phyloP scores from a whole-genome alignment of 441 rosid genomes.

The Dalechampia spathulata region DNA sequence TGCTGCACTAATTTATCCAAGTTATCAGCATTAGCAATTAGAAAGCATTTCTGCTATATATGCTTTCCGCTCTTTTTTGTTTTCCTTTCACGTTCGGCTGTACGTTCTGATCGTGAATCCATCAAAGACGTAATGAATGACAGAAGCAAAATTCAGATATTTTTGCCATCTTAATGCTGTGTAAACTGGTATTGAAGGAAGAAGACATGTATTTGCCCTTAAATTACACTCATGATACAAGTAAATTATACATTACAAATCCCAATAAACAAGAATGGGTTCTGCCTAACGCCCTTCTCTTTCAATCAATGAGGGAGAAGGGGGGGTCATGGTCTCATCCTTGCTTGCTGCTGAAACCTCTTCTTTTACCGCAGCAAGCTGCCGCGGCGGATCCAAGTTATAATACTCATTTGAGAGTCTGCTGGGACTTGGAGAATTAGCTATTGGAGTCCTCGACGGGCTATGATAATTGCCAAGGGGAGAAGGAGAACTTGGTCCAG shows the following conservation, averaged over 20 bases:
- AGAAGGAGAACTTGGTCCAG: slow-evolving; percentile 24
- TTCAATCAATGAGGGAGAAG: slow-evolving; percentile 44
- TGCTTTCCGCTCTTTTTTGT: too few species aligned
- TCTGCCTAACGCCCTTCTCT: slow-evolving; percentile 33
- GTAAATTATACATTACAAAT: slow-evolving; percentile 6
- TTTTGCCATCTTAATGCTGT: too few species aligned
- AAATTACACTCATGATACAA: slow-evolving; percentile 8
- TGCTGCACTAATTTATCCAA: neutral
- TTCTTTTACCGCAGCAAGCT: slow-evolving; percentile 38
- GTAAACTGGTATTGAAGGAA: neutral
- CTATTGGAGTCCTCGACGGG: slow-evolving; percentile 24
- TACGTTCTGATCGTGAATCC: too few species aligned
- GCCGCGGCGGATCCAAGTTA: slow-evolving; percentile 39
- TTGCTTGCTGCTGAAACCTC: slow-evolving; percentile 24
- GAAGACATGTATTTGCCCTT: neutral
- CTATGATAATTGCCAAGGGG: slow-evolving; percentile 19
- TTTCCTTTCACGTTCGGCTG: too few species aligned
- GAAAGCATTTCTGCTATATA: too few species aligned
- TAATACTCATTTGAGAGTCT: slow-evolving; percentile 33
- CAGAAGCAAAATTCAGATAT: too few species aligned
- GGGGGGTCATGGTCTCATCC: slow-evolving; percentile 59
- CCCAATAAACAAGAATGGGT: neutral
- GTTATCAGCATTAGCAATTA: neutral
- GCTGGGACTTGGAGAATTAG: slow-evolving; percentile 40
- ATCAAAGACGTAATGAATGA: too few species aligned